Evolutionary conservation across 2,329 filamentous ascomycete species (phyloP), one percentile per base, ranked within the genome.

Genomic region (Aureobasidium lini): DNA sequence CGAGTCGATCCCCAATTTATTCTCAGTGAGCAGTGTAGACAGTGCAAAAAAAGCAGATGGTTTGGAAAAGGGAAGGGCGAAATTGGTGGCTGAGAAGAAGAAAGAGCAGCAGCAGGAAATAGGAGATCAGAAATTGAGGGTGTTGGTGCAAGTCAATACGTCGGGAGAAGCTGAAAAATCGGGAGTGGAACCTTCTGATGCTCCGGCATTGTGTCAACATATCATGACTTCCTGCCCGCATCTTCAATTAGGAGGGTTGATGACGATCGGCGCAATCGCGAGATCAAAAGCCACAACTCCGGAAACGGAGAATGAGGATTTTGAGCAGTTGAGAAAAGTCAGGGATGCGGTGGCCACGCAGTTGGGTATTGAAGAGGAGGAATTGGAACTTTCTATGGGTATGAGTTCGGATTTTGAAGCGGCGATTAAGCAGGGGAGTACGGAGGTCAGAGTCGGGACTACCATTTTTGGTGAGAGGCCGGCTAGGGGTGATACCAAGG

Each of bases 221-320:
- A 84, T 99, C 56, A 72, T 82, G 10, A 79, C 86, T 4, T 78
- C 83, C 39, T 95, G 90, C 71, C 85, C 89, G 1, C 81, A 86
- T 70, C 77, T 99, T 39, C 77, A 82, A 60, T 77, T 99, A 2
- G 80, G 88, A 32, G 94, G 94, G 0, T 75, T 99, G 39, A 99
- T 99, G 94, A 99, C 94, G 1, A 97, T 99, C 69, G 94, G 94
- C 1, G 91, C 93, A 16, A 95, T 97, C 71, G 93, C 91, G 50
- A 78, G 93, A 63, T 94, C 89, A 66, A 82, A 84, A 67, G 89
- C 83, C 15, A 88, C 85, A 1, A 76, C 73, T n/a, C 61, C 81
- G 0, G 90, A 89, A 66, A 87, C 79, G n/a, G 87, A 93, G 74
- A 97, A 97, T 71, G 90, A 95, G 72, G 94, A 99, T 74, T 97